Percentiles rank a stretch among this genome's conserved stretches.
These are phyloP conservation scores for Cryptococcus floricola DNA, from an alignment of 1,284 basidiomycete species.

Conservation along the genomic window DNA sequence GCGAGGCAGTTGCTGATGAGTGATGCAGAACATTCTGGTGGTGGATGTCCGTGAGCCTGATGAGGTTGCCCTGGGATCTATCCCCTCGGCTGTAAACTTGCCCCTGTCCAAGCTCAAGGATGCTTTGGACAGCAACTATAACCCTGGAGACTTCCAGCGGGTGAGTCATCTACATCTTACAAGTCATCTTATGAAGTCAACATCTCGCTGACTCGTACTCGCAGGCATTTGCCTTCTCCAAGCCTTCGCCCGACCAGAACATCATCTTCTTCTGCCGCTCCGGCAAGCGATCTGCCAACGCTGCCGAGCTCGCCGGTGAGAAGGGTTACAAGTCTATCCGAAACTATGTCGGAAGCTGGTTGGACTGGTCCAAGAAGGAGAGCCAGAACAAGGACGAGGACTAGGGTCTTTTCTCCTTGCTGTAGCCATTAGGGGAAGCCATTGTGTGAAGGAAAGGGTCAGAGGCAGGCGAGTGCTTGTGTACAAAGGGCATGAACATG, in stretches of 20 bases:
- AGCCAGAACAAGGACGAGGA: constrained; percentile 41
- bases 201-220: background rate
- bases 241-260: constrained; percentile 71
- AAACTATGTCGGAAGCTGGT: constrained; percentile 89
- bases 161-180: constrained; percentile 14
- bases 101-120: constrained; percentile 75
- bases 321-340: constrained; percentile 80
- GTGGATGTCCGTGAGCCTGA: constrained; percentile 92
- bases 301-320: constrained; percentile 75
- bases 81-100: constrained; percentile 91
- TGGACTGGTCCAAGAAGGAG: constrained; percentile 76
- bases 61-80: constrained; percentile 89
- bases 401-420: background rate
- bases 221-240: constrained; percentile 71
- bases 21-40: constrained; percentile 65
- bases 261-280: constrained; percentile 89
- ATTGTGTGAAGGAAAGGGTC: background rate
- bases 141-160: constrained; percentile 60
- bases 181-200: too few species aligned
- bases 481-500: background rate
- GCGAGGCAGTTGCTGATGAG: background rate
- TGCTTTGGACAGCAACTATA: constrained; percentile 59
- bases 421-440: background rate
- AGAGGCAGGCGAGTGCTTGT: background rate
- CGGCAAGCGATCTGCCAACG: constrained; percentile 77